A percentile compares a stretch with the other conserved stretches of the same genome.
Conservation (phyloP, 495 filamentous ascomycete genomes). For the Aspergillus sclerotiicarbonarius region DNA sequence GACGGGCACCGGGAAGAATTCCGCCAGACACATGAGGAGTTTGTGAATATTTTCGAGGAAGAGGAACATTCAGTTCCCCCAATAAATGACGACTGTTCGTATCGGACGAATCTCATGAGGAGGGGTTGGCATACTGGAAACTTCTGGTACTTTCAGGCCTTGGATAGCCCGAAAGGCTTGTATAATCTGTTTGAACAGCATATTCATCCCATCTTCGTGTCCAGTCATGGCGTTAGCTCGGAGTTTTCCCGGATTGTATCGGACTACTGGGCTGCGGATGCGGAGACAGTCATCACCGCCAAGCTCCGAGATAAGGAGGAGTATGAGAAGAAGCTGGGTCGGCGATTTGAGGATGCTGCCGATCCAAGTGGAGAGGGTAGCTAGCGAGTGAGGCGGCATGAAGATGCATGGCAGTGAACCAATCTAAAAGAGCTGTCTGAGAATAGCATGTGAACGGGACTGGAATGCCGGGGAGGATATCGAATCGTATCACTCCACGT, state of each 20-base stretch:
- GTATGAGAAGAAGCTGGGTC: background rate
- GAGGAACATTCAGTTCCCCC: slow-evolving; percentile 6
- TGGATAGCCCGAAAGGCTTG: slow-evolving; percentile 12
- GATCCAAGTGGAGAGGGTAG: background rate
- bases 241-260: background rate
- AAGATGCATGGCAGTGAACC: background rate
- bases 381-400: background rate
- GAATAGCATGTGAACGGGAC: too few relatives aligned
- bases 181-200: slow-evolving; percentile 6
- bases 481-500: background rate
- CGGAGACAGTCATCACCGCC: background rate
- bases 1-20: slow-evolving; percentile 13
- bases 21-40: slow-evolving; percentile 10
- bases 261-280: slow-evolving; percentile 4
- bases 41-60: slow-evolving; percentile 15
- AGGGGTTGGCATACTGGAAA: slow-evolving; percentile 12
- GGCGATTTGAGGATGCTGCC: background rate
- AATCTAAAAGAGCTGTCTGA: too few relatives aligned
- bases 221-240: background rate
- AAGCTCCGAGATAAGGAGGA: slow-evolving; percentile 2
- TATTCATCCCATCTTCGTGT: background rate
- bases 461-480: background rate
- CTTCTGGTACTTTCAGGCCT: slow-evolving; percentile 21
- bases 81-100: background rate
- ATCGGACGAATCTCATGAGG: slow-evolving; percentile 8